Evolutionary conservation across 1,284 basidiomycete genomes (phyloP).

Genomic region (Peniophora sp.): DNA sequence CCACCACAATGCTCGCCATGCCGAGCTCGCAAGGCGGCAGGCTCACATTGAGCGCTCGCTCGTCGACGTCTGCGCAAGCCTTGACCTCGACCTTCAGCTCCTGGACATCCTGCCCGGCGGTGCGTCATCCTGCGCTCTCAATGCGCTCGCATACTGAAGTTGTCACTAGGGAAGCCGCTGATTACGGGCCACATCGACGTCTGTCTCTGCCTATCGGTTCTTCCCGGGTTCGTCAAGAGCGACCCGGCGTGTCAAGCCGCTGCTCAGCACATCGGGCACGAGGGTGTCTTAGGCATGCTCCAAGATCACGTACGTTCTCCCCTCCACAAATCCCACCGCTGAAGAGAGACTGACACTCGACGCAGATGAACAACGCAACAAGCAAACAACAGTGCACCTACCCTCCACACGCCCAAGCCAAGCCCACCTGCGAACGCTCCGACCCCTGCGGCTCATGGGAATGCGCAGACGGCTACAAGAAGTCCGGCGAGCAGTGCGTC

Average conservation of each 20-base stretch:
- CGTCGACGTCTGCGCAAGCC: constrained; percentile 13
- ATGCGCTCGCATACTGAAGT: background rate
- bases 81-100: constrained; percentile 14
- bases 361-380: constrained; percentile 11
- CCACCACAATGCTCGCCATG: background rate
- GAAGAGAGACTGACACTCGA: background rate
- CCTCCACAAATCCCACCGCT: background rate
- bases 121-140: background rate
- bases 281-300: constrained; percentile 6
- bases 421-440: constrained; percentile 5
- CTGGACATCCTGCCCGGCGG: constrained; percentile 8
- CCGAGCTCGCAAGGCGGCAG: constrained; percentile 9
- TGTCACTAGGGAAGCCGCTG: constrained; percentile 8
- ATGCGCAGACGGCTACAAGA: constrained; percentile 12
- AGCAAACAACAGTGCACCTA: constrained; percentile 10
- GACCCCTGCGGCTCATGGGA: constrained; percentile 10
- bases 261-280: constrained; percentile 6
- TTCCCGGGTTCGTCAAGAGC: constrained; percentile 13
- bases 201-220: constrained; percentile 15
- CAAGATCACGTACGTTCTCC: constrained; percentile 10
- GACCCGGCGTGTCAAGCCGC: constrained; percentile 11
- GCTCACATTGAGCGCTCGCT: constrained; percentile 11
- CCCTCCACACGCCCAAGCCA: constrained; percentile 10
- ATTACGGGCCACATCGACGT: constrained; percentile 13
- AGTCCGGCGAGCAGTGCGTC: constrained; percentile 4